These are phyloP conservation scores for Aeschynomene evenia DNA, from an alignment of 306 rosid genomes.

Conservation along the genomic window DNA sequence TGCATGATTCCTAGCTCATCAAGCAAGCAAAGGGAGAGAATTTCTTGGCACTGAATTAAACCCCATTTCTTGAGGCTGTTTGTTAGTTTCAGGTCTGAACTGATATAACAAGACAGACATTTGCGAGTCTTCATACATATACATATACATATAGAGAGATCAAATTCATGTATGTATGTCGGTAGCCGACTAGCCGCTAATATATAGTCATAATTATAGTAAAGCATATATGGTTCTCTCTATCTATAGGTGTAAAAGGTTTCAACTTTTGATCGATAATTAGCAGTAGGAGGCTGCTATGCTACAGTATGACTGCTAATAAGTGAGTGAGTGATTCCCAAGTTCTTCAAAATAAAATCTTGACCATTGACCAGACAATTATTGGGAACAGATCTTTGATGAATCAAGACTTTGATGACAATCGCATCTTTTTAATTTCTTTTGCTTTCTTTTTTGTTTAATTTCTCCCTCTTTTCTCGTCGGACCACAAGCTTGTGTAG, in stretches of 20 bases:
- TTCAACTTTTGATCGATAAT: background rate
- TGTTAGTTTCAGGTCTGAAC: background rate
- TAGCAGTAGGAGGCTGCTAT: constrained; percentile 18
- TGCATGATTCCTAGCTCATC: no score
- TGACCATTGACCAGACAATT: constrained; percentile 24
- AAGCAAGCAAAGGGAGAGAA: constrained; percentile 14
- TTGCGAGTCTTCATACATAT: background rate
- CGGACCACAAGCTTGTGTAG: background rate
- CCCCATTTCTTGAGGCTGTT: background rate
- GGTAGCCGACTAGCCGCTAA: constrained; percentile 4
- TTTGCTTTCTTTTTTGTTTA: no score
- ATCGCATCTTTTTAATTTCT: constrained; percentile 15
- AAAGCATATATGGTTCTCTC: no score
- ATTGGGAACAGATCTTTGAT: constrained; percentile 20
- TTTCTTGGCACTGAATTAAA: constrained; percentile 13
- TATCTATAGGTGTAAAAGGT: background rate
- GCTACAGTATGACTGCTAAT: no score
- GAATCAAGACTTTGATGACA: constrained; percentile 3
- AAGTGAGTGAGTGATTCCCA: constrained; percentile 2
- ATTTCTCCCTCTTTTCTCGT: background rate
- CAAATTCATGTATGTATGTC: constrained; percentile 10
- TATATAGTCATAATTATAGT: background rate
- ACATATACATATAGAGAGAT: background rate
- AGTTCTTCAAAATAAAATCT: constrained; percentile 1
- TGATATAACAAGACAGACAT: background rate